Evolutionary conservation across 2,329 filamentous ascomycete species (phyloP).

Genomic region (Pseudogymnoascus sp.): DNA sequence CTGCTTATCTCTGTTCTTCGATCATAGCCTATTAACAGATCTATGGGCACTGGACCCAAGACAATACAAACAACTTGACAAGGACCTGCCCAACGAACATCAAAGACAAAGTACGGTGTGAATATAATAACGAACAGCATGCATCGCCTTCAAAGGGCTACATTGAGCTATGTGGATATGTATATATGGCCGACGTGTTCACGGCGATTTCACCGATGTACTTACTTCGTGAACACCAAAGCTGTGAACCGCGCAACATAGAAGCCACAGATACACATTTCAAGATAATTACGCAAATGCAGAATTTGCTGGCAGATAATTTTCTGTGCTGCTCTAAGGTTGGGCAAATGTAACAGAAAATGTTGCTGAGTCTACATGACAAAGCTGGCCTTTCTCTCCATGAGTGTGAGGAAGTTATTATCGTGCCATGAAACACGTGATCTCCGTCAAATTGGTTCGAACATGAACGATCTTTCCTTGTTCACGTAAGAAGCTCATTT

Average conservation of each 20-base stretch:
- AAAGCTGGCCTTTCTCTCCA: neutral
- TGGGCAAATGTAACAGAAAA: neutral
- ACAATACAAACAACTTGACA: neutral
- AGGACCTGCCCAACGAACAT: neutral
- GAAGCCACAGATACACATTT: neutral
- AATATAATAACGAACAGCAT: neutral
- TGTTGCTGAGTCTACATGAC: neutral
- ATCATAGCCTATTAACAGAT: neutral
- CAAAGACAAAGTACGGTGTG: neutral
- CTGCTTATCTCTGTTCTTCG: neutral
- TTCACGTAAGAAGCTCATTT: neutral
- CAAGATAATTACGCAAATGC: neutral
- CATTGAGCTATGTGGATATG: neutral
- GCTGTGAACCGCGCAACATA: neutral
- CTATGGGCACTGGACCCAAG: neutral
- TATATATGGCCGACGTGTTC: neutral
- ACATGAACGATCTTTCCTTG: neutral
- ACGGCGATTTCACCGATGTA: neutral
- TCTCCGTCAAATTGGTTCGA: neutral
- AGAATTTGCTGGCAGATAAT: neutral
- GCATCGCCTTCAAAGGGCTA: neutral
- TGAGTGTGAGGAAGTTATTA: neutral
- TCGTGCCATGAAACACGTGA: neutral
- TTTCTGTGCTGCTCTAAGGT: neutral
- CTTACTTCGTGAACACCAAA: neutral